Conservation (phyloP, 2,329 filamentous ascomycete species). For the Fusarium begoniae region DNA sequence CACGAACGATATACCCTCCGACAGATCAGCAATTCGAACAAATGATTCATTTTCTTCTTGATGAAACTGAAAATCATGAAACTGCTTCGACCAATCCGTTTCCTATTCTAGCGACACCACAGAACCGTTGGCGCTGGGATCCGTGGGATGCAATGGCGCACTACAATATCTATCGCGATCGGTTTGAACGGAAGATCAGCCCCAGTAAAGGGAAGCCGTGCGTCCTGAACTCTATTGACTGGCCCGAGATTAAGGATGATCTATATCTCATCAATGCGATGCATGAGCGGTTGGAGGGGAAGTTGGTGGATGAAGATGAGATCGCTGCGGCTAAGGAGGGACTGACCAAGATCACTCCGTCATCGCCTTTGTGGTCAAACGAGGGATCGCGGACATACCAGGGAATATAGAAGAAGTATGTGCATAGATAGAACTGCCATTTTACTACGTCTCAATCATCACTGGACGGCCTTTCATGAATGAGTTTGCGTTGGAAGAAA, state of each 20-base stretch:
- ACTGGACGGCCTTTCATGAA: rapidly evolving
- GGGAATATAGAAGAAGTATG: neutral
- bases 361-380: neutral
- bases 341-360: neutral
- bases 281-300: neutral
- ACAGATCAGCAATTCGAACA: neutral
- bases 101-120: neutral
- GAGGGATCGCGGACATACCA: neutral
- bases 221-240: neutral
- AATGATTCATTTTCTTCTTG: neutral
- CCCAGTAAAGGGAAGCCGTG: neutral
- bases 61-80: neutral
- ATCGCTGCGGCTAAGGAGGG: neutral
- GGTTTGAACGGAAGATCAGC: neutral
- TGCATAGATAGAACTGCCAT: rapidly evolving
- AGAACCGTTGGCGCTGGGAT: slow-evolving; percentile 19
- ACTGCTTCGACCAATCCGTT: neutral
- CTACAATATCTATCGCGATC: slow-evolving; percentile 14
- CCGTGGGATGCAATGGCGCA: slow-evolving; percentile 1
- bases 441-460: rapidly evolving
- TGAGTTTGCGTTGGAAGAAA: neutral
- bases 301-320: neutral
- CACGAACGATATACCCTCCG: slow-evolving; percentile 1
- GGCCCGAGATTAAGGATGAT: neutral
- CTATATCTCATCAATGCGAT: neutral